phyloP scores from a whole-genome alignment of 441 rosid species.

The Arabidopsis lyrata region DNA sequence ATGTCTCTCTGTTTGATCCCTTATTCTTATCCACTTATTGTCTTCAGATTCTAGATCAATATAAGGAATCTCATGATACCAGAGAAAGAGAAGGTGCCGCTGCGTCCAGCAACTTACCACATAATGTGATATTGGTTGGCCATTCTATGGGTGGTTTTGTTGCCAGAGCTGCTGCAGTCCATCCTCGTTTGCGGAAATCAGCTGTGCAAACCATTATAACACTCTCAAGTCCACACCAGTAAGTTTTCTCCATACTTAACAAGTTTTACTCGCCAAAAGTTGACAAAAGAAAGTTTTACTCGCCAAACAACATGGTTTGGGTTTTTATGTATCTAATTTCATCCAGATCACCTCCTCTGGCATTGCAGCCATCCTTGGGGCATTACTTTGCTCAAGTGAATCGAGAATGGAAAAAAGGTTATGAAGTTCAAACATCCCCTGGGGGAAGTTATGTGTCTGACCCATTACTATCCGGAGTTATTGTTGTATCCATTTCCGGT shows the following conservation, averaged over 20 bases:
- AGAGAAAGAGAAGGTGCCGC: conserved; percentile 85
- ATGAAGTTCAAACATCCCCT: conserved; percentile 61
- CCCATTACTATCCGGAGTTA: conserved; percentile 75
- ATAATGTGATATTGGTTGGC: conserved; percentile 91
- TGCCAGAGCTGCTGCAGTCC: conserved; percentile 94
- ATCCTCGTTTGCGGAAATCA: conserved; percentile 80
- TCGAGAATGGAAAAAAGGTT: conserved; percentile 86
- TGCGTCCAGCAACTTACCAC: conserved; percentile 68
- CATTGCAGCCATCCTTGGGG: conserved; percentile 96
- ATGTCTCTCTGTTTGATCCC: neutral
- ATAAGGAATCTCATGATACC: conserved; percentile 74
- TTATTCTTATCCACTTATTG: conserved; percentile 8
- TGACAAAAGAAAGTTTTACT: conserved; percentile 16
- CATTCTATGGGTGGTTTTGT: conserved; percentile 99
- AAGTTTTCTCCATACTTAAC: conserved; percentile 48
- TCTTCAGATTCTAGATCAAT: conserved; percentile 88
- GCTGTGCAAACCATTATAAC: conserved; percentile 90
- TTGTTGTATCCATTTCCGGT: conserved; percentile 88
- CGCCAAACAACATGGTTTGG: conserved; percentile 33
- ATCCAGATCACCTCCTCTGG: conserved; percentile 95
- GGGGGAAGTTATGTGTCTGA: conserved; percentile 61
- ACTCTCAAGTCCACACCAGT: conserved; percentile 98
- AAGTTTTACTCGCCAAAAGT: conserved; percentile 30
- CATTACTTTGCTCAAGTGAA: conserved; percentile 80
- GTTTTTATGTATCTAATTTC: conserved; percentile 46